Base-by-base conservation (phyloP, 805 yeast species). In the Candida railenensis region DNA sequence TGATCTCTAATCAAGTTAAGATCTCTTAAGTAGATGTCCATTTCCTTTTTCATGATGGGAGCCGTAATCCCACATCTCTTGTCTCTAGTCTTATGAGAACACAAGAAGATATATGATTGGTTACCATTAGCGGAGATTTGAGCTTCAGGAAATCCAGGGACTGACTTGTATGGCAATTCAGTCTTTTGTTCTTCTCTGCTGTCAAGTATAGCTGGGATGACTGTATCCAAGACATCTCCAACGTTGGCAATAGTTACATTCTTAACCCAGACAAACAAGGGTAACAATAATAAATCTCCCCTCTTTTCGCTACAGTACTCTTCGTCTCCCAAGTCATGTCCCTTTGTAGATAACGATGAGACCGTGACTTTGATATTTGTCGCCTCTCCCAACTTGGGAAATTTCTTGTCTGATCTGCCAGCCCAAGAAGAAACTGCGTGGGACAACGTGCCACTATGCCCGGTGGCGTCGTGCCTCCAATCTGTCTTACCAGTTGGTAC, bases 61-160 rank as follows among this genome's bases (percentile, higher is more conserved):
- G 98, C 98, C 1, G 97, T 89, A 40, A 89, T 73, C 42, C 97
- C 97, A 66, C 99, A 92, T 50, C 92, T 74, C 63, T 89, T 91
- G 62, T 92, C 99, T 63, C 98, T 82, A 9, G 95, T 88, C 42
- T 76, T 74, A 65, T 92, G 99, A 0, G 97, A 91, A 58, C 99
- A 92, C 43, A 94, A 65, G 42, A 94, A 76, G 1, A 92, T 73
- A 55, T 76, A 79, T 65, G 19, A 52, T 43, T 16, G 46, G 46
- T 66, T 70, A 2, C 42, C 48, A 43, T 76, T 81, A 37, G 61
- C 67, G 28, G 62, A 66, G 2, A 80, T 62, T 11, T 52, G 38
- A 44, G 67, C 66, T 15, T 65, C 62, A 19, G 67, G 56, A 22
- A 68, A 53, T 22, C 51, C 47, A 21, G 45, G 41, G 38, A 63